These are phyloP conservation scores for Saccharomycopsis synnaedendra DNA, from an alignment of 805 yeast genomes.

Conservation along the genomic window DNA sequence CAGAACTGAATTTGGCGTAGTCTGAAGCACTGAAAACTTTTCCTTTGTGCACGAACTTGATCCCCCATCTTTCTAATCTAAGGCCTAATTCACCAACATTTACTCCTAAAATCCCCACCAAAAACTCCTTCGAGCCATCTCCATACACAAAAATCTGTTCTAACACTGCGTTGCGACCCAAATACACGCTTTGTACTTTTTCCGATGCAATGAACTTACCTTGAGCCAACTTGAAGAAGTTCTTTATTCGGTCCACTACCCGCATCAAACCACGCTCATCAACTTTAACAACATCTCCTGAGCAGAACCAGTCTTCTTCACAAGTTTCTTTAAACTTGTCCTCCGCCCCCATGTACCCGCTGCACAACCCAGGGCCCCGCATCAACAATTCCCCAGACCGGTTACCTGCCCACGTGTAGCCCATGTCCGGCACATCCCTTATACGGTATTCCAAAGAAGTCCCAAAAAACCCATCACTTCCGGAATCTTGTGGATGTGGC, in stretches of 20 bases:
- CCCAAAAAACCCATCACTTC: conserved; percentile 51
- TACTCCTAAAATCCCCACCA: conserved; percentile 15
- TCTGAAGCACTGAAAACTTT: background rate
- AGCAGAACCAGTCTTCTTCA: conserved; percentile 39
- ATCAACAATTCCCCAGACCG: conserved; percentile 51
- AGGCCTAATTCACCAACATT: conserved; percentile 16
- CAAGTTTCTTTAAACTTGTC: conserved; percentile 24
- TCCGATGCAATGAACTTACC: conserved; percentile 34
- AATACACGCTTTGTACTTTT: conserved; percentile 31
- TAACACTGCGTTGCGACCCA: conserved; percentile 22
- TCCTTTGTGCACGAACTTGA: background rate
- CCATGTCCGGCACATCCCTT: conserved; percentile 55
- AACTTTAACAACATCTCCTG: conserved; percentile 45
- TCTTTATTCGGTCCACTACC: conserved; percentile 46
- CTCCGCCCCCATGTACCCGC: conserved; percentile 40
- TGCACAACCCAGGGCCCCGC: conserved; percentile 54
- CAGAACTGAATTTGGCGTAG: background rate
- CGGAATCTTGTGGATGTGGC: conserved; percentile 35
- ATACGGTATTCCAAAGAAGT: conserved; percentile 46
- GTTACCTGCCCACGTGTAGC: conserved; percentile 31
- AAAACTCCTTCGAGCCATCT: background rate
- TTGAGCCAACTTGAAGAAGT: conserved; percentile 27
- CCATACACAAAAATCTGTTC: conserved; percentile 6
- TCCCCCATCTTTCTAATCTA: background rate
- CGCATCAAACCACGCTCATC: conserved; percentile 31